These are phyloP conservation scores for Aechmea fasciata DNA, from an alignment of 176 grass and related monocot species.

Conservation along the genomic window DNA sequence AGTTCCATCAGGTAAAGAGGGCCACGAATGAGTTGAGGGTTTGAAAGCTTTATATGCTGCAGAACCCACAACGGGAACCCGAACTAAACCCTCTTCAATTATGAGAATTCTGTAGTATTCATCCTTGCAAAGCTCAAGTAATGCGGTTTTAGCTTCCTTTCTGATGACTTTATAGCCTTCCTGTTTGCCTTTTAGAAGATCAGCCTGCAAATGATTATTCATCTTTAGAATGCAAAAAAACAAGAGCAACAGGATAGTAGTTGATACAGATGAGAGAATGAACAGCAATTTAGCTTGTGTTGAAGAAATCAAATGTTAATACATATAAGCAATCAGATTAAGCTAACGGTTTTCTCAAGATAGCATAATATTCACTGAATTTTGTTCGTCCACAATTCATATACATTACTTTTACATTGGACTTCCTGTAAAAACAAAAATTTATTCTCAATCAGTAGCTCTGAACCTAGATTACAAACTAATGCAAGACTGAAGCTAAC, in stretches of 20 bases:
- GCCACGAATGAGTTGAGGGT: slow-evolving; percentile 62
- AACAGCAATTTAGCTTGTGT: background rate
- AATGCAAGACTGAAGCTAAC: background rate
- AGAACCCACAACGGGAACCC: slow-evolving; percentile 53
- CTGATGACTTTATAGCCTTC: slow-evolving; percentile 47
- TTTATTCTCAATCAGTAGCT: background rate
- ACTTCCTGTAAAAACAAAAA: background rate
- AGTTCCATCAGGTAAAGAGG: slow-evolving; percentile 58
- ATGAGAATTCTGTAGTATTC: slow-evolving; percentile 42
- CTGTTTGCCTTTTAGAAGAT: slow-evolving; percentile 39
- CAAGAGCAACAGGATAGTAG: background rate
- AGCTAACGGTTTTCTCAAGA: background rate
- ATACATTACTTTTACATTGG: background rate
- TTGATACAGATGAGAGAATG: background rate
- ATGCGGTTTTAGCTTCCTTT: slow-evolving; percentile 50
- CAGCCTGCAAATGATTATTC: slow-evolving; percentile 26
- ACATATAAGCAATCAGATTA: background rate
- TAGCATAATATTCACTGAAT: background rate
- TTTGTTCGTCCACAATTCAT: background rate
- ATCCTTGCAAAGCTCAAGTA: slow-evolving; percentile 46
- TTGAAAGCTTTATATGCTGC: slow-evolving; percentile 49
- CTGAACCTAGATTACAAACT: background rate
- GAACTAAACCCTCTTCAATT: slow-evolving; percentile 51
- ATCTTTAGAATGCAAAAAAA: background rate
- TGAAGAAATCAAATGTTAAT: background rate